phyloP scores from a whole-genome alignment of 2,329 filamentous ascomycete species.

The Neophaeococcomyces aloes region DNA sequence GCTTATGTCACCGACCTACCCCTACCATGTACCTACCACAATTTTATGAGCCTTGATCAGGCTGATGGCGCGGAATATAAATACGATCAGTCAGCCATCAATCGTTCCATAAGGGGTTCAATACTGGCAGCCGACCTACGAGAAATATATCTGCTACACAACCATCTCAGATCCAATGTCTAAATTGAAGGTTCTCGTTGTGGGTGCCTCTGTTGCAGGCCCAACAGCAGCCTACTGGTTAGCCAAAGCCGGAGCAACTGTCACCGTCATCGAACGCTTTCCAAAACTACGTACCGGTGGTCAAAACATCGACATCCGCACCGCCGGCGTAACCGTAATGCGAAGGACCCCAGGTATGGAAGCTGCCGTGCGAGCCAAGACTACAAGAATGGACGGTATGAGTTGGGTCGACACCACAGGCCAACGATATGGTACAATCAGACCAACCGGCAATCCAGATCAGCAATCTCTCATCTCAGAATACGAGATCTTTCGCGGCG shows the following conservation, averaged over 20 bases:
- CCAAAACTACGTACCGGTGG: conserved; percentile 25
- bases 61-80: too few species aligned
- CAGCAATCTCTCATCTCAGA: conserved; percentile 28
- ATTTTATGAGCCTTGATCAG: too few species aligned
- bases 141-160: too few species aligned
- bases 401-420: conserved; percentile 23
- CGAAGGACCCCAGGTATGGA: conserved; percentile 27
- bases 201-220: conserved; percentile 30
- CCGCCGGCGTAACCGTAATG: conserved; percentile 27
- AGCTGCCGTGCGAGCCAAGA: conserved; percentile 22
- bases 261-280: conserved; percentile 30
- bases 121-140: too few species aligned
- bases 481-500: conserved; percentile 30
- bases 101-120: too few species aligned
- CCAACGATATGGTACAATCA: conserved; percentile 24
- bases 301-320: conserved; percentile 28
- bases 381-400: conserved; percentile 24
- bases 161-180: too few species aligned
- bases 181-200: conserved; percentile 26
- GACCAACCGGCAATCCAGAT: conserved; percentile 24
- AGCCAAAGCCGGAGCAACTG: conserved; percentile 25
- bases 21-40: too few species aligned
- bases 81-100: too few species aligned
- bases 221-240: conserved; percentile 29
- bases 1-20: too few species aligned